These are phyloP conservation scores for Aspergillus flavus DNA, from an alignment of 2,329 filamentous ascomycete genomes.

Conservation along the genomic window DNA sequence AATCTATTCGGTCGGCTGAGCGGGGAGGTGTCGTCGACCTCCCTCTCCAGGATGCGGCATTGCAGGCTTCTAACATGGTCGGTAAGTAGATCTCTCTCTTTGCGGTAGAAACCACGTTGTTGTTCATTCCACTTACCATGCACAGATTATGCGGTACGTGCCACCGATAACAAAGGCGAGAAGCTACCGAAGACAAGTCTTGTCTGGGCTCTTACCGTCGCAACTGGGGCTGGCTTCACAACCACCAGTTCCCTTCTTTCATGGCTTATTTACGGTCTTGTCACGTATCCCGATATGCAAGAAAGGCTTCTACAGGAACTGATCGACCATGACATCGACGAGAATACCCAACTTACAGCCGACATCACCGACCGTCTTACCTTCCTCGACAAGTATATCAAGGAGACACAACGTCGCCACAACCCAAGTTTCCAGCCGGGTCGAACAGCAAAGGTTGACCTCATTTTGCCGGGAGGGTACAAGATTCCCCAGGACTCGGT, in stretches of 20 bases:
- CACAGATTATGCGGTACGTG: constrained; percentile 43
- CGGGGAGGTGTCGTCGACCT: constrained; percentile 31
- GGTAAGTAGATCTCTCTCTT: constrained; percentile 22
- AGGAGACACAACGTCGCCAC: constrained; percentile 62
- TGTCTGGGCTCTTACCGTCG: constrained; percentile 50
- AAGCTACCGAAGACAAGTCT: constrained; percentile 51
- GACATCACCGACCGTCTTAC: constrained; percentile 52
- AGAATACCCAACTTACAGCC: constrained; percentile 46
- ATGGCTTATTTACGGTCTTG: constrained; percentile 59
- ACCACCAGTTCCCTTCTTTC: constrained; percentile 61
- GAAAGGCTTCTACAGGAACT: constrained; percentile 61
- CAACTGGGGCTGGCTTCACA: constrained; percentile 61
- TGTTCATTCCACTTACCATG: not conserved
- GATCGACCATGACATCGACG: constrained; percentile 50
- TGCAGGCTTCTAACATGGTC: constrained; percentile 42
- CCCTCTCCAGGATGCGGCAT: constrained; percentile 48
- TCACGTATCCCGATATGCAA: constrained; percentile 58
- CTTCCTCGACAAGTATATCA: constrained; percentile 50
- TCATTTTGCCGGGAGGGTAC: constrained; percentile 64
- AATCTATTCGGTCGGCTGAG: constrained; percentile 25
- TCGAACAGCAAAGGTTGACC: constrained; percentile 57
- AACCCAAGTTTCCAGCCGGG: constrained; percentile 64
- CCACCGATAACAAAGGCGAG: constrained; percentile 56
- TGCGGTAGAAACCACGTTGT: no score
- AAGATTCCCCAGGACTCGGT: constrained; percentile 55